Evolutionary conservation across 495 filamentous ascomycete genomes (phyloP).

Genomic region (Aspergillus taichungensis): DNA sequence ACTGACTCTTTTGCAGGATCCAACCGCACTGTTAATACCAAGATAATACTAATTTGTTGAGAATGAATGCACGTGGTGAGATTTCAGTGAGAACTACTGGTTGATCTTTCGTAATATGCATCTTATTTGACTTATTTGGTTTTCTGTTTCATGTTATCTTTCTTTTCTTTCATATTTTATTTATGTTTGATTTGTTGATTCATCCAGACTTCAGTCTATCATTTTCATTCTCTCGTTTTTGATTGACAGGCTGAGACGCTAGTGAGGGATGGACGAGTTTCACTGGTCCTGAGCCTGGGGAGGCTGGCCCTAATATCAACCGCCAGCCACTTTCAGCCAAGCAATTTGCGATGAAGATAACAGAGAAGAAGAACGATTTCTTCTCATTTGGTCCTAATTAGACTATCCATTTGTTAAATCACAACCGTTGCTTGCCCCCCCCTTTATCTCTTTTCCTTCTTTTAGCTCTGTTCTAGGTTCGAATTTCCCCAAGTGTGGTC

Average conservation of each 20-base stretch:
- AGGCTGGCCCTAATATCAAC: conserved; percentile 18
- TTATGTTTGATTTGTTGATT: not conserved
- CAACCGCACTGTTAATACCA: not conserved
- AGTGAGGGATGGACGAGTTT: conserved; percentile 2
- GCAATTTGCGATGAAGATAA: conserved; percentile 3
- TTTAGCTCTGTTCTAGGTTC: not conserved
- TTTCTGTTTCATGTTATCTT: too few relatives aligned
- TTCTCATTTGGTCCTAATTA: conserved; percentile 7
- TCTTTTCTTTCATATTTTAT: too few relatives aligned
- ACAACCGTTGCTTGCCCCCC: too few relatives aligned
- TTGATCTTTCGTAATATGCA: too few relatives aligned
- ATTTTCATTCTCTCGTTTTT: not conserved
- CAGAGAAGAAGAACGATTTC: not conserved
- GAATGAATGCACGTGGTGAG: conserved; percentile 16
- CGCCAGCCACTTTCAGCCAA: conserved; percentile 5
- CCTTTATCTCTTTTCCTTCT: not conserved
- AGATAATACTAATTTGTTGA: too few relatives aligned
- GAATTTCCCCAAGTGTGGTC: too few relatives aligned
- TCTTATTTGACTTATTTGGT: too few relatives aligned
- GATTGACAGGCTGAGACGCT: not conserved
- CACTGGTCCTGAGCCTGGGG: conserved; percentile 8
- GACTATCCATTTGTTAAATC: not conserved
- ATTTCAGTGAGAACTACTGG: too few relatives aligned
- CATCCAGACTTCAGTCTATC: not conserved
- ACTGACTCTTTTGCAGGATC: conserved; percentile 1